Percentiles rank a stretch among this genome's conserved stretches.
These are phyloP conservation scores for Orbilia oligospora DNA, from an alignment of 2,329 filamentous ascomycete species.

Conservation along the genomic window DNA sequence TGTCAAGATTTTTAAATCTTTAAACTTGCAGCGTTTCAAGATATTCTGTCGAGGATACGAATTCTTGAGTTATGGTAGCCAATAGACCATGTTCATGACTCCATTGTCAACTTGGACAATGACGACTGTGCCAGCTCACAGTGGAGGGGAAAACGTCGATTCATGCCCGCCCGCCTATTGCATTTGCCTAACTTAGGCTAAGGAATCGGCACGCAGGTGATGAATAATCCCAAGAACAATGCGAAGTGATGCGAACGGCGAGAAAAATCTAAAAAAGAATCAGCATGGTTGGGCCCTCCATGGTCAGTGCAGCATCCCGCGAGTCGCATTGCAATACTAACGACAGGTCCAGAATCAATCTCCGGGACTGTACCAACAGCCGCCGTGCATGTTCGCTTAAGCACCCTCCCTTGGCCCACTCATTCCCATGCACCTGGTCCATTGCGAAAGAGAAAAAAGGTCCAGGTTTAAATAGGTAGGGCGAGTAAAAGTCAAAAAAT, in stretches of 20 bases:
- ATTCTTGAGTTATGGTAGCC: conserved; percentile 1
- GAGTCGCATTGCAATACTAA: conserved; percentile 36
- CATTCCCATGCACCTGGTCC: background rate
- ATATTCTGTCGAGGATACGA: background rate
- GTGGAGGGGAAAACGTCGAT: conserved; percentile 1
- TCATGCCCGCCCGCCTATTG: background rate
- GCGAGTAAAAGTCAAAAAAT: conserved; percentile 36
- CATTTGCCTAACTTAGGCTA: background rate
- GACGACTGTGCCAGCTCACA: conserved; percentile 11
- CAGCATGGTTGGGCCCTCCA: background rate
- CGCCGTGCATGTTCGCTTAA: conserved; percentile 58
- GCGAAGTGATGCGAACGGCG: background rate
- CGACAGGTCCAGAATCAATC: conserved; percentile 49
- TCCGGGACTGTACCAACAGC: conserved; percentile 50
- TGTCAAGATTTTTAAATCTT: background rate
- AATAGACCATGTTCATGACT: background rate
- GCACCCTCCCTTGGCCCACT: conserved; percentile 7
- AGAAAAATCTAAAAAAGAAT: background rate
- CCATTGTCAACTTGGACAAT: background rate
- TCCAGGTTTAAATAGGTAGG: conserved; percentile 40
- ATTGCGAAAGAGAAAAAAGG: background rate
- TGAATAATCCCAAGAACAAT: conserved; percentile 16
- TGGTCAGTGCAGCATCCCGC: conserved; percentile 4
- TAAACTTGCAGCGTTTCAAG: conserved; percentile 28
- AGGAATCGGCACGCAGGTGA: conserved; percentile 5